These are phyloP conservation scores for Cercospora canescens DNA, from an alignment of 2,329 filamentous ascomycete genomes.

Conservation along the genomic window DNA sequence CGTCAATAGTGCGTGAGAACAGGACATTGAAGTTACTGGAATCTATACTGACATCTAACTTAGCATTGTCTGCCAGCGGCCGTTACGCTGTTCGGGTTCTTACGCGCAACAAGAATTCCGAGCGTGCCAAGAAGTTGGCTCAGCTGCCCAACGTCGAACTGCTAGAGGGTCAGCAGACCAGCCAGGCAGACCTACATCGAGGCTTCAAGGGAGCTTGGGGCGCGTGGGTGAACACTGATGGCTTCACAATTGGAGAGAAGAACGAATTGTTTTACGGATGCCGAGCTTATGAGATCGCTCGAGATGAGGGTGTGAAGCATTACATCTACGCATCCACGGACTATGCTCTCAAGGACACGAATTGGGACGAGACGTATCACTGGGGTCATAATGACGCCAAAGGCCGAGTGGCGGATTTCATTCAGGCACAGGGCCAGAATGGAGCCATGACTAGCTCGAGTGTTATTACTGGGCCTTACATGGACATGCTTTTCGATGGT, in stretches of 20 bases:
- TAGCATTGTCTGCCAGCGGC: conserved; percentile 20
- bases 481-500: conserved; percentile 30
- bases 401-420: conserved; percentile 36
- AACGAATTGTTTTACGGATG: conserved; percentile 50
- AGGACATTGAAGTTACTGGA: neutral
- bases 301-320: conserved; percentile 41
- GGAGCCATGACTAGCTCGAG: conserved; percentile 30
- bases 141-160: conserved; percentile 45
- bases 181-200: conserved; percentile 45
- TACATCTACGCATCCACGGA: conserved; percentile 54
- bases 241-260: conserved; percentile 56
- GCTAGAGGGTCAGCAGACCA: conserved; percentile 50
- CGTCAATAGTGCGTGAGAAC: neutral
- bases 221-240: conserved; percentile 58
- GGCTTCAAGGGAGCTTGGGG: conserved; percentile 49
- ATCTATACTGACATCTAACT: neutral
- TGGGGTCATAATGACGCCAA: conserved; percentile 52
- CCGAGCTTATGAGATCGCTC: conserved; percentile 39
- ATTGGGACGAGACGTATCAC: conserved; percentile 48
- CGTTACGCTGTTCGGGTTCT: conserved; percentile 50
- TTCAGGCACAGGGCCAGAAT: conserved; percentile 24
- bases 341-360: conserved; percentile 50
- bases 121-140: conserved; percentile 46
- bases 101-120: conserved; percentile 48
- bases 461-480: conserved; percentile 36